Conservation (phyloP, 495 filamentous ascomycete genomes). For the Hypoxylon fuscum region DNA sequence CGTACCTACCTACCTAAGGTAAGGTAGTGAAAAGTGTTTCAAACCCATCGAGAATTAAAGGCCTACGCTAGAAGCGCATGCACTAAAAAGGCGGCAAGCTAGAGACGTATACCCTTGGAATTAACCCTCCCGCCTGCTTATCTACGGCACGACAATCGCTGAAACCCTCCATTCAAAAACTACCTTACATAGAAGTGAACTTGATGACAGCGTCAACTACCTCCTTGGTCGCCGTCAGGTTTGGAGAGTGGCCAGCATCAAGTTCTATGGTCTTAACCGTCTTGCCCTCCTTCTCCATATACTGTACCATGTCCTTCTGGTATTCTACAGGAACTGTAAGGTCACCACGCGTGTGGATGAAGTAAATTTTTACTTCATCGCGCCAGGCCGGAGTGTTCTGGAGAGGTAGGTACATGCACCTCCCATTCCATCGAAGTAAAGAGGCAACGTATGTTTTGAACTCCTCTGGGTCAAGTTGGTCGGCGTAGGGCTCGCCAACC, state of each 20-base stretch:
- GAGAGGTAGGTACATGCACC: slow-evolving; percentile 23
- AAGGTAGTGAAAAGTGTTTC: too few relatives aligned
- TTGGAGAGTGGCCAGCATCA: slow-evolving; percentile 46
- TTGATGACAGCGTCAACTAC: slow-evolving; percentile 28
- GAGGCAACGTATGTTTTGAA: slow-evolving; percentile 28
- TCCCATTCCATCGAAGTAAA: slow-evolving; percentile 47
- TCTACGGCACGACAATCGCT: too few relatives aligned
- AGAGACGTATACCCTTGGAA: too few relatives aligned
- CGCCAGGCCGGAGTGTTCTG: slow-evolving; percentile 45
- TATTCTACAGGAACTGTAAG: slow-evolving; percentile 42
- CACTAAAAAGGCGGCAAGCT: too few relatives aligned
- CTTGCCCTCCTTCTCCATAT: slow-evolving; percentile 38
- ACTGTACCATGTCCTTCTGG: slow-evolving; percentile 50
- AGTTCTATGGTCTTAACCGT: slow-evolving; percentile 37
- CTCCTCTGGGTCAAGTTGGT: slow-evolving; percentile 16
- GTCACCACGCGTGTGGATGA: slow-evolving; percentile 47
- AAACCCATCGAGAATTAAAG: too few relatives aligned
- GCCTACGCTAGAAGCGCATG: too few relatives aligned
- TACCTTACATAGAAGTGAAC: neutral
- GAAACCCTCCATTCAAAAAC: too few relatives aligned
- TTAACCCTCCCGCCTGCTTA: too few relatives aligned
- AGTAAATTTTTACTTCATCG: slow-evolving; percentile 45
- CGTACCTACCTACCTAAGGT: too few relatives aligned
- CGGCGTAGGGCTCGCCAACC: neutral
- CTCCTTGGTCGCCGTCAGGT: slow-evolving; percentile 39